Evolutionary conservation across 2,329 filamentous ascomycete genomes (phyloP).

Genomic region (Pseudogymnoascus sp.): DNA sequence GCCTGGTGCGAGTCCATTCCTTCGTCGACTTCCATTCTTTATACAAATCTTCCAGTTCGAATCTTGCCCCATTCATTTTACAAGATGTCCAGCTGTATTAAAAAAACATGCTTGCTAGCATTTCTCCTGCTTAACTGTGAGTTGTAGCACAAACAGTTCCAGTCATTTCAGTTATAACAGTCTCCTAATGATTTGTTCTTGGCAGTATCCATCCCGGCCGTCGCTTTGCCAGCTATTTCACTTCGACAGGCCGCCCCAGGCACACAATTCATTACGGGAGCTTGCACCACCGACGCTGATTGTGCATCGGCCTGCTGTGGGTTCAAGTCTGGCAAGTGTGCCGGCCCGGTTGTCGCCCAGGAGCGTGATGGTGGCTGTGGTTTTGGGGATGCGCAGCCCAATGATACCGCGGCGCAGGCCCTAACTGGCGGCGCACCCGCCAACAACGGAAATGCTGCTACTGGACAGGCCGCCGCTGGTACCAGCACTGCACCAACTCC

Average conservation of each 20-base stretch:
- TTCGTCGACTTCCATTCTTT: background rate
- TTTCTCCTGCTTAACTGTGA: background rate
- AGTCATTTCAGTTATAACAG: background rate
- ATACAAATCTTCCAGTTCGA: background rate
- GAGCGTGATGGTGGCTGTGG: slow-evolving; percentile 31
- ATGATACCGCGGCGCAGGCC: slow-evolving; percentile 12
- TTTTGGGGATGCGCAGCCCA: slow-evolving; percentile 19
- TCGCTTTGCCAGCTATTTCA: background rate
- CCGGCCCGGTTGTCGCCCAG: slow-evolving; percentile 29
- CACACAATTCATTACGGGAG: slow-evolving; percentile 26
- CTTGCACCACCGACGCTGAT: slow-evolving; percentile 17
- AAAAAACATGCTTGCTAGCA: slow-evolving; percentile 3
- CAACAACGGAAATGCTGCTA: background rate
- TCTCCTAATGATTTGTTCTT: background rate
- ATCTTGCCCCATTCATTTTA: background rate
- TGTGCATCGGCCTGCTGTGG: slow-evolving; percentile 15
- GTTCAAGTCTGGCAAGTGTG: slow-evolving; percentile 25
- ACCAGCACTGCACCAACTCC: slow-evolving; percentile 19
- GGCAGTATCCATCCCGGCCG: background rate
- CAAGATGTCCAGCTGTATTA: background rate
- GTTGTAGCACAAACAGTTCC: background rate
- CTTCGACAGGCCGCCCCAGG: slow-evolving; percentile 12
- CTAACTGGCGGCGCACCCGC: slow-evolving; percentile 9
- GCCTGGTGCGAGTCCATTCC: slow-evolving; percentile 3
- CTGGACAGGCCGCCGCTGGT: slow-evolving; percentile 26